Percentiles rank a stretch among this genome's conserved stretches.
Conservation (phyloP, 352 stramenopile genomes). For the Phytophthora nicotianae region DNA sequence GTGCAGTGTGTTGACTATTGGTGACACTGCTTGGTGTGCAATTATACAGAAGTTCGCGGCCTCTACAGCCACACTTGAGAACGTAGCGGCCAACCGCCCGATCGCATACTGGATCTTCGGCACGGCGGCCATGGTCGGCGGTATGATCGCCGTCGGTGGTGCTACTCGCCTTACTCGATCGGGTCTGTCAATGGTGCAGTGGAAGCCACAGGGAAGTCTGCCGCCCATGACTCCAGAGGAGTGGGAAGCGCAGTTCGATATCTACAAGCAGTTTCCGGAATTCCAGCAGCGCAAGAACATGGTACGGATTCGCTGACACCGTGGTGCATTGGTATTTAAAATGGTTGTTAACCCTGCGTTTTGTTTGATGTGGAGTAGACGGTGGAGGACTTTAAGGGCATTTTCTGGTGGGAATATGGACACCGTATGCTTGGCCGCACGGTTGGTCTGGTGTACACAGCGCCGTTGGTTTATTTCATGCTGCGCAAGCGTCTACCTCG, state of each 20-base stretch:
- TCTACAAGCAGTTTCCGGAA: slow-evolving; percentile 99
- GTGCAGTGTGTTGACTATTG: slow-evolving; percentile 2
- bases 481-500: slow-evolving; percentile 78
- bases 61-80: slow-evolving; percentile 72
- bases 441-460: slow-evolving; percentile 93
- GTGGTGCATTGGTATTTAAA: background rate
- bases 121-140: slow-evolving; percentile 93
- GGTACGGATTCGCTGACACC: slow-evolving; percentile 35
- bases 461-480: slow-evolving; percentile 94
- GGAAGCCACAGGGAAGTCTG: slow-evolving; percentile 94
- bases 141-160: slow-evolving; percentile 98
- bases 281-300: slow-evolving; percentile 95
- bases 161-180: slow-evolving; percentile 97
- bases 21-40: slow-evolving; percentile 18
- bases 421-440: slow-evolving; percentile 98
- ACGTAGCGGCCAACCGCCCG: slow-evolving; percentile 82
- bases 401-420: slow-evolving; percentile 96
- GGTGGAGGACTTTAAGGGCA: slow-evolving; percentile 98
- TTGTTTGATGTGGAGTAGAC: slow-evolving; percentile 58
- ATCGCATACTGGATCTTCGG: slow-evolving; percentile 96
- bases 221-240: slow-evolving; percentile 92
- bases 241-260: slow-evolving; percentile 97
- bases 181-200: slow-evolving; percentile 97
- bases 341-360: slow-evolving; percentile 6
- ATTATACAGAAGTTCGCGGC: slow-evolving; percentile 54